These are phyloP conservation scores for Neonectria ditissima DNA, from an alignment of 2,329 filamentous ascomycete species.

Conservation along the genomic window DNA sequence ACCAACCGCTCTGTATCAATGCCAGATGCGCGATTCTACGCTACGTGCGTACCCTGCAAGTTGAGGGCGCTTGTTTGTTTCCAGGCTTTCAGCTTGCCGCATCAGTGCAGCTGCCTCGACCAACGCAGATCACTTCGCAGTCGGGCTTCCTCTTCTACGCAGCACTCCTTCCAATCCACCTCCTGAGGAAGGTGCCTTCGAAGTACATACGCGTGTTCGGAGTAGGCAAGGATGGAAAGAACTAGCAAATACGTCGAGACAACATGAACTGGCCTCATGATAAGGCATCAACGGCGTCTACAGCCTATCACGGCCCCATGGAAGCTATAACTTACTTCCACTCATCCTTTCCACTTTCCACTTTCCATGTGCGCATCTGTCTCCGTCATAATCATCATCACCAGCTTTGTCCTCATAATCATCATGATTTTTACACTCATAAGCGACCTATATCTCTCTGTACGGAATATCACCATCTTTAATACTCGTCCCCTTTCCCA, in stretches of 20 bases:
- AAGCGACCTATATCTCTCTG: neutral
- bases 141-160: constrained; percentile 1
- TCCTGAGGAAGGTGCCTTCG: constrained; percentile 23
- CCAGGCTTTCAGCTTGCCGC: constrained; percentile 6
- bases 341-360: neutral
- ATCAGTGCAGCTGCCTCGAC: constrained; percentile 2
- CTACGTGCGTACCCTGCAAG: constrained; percentile 14
- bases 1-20: neutral
- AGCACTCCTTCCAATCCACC: constrained; percentile 10
- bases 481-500: no score
- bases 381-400: neutral
- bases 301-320: neutral
- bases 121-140: constrained; percentile 16
- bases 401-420: neutral
- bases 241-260: neutral
- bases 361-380: no score
- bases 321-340: neutral
- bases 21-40: constrained; percentile 7
- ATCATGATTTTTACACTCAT: neutral
- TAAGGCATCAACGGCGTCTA: neutral
- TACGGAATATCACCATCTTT: neutral
- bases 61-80: constrained; percentile 2
- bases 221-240: constrained; percentile 14
- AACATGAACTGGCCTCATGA: neutral
- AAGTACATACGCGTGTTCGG: neutral